Base-by-base conservation (phyloP, 345 rosid genomes). In the Euphorbia lathyris region DNA sequence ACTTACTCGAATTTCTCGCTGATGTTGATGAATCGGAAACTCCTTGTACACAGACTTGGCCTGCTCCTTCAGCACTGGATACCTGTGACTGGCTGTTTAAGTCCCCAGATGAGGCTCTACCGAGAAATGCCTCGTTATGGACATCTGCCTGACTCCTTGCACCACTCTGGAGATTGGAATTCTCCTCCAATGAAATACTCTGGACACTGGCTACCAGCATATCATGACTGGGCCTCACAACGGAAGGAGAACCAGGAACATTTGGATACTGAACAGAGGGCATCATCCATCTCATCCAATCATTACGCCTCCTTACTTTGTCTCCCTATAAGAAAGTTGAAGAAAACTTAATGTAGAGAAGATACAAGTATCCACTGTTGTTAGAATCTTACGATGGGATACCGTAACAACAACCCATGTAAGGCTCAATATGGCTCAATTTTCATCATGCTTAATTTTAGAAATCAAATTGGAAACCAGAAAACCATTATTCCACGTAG, bases 221-320 rank as follows among this genome's bases (percentile, higher is more conserved):
- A 47, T 78, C 81, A 45, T 70, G 74, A 68, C 72, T 62, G 20
- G 76, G 72, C 30, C 67, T 68, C 65, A 66, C 79, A 65, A 17
- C 32, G 2, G 66, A 51, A 34, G 58, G 78, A 23, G 82, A 59
- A 64, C 79, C 74, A 5, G 83, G 58, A 71, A 40, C 27, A 71
- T 65, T 72, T 34, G 86, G 78, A 69, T 76, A 68, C 52, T 80
- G 81, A 61, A 79, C 34, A 55, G 74, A 59, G 38, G 87, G 87
- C 82, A 87, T 71, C 60, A 88, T 58, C 95, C 93, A 93, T 9
- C 63, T 71, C 79, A 63, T 74, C 98, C 98, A 89, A 34, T 86
- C 90, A 38, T 74, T 58, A 32, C 86, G 84, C 79, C 77, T 89
- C 82, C 98, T 87, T 32, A 90, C 77, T 59, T 78, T 74, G 60